Conservation (phyloP, 208 protist genomes). For the Trypanosoma mega region DNA sequence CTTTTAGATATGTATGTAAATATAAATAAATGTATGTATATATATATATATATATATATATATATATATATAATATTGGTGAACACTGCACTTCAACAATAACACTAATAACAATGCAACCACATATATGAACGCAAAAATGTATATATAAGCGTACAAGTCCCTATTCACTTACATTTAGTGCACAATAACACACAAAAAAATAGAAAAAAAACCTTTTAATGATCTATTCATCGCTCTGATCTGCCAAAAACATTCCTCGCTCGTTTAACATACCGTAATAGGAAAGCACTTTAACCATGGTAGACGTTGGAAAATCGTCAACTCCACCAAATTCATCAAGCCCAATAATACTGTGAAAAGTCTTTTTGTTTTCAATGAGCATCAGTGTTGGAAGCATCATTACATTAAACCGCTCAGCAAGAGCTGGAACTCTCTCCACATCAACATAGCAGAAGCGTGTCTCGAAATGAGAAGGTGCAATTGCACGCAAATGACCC, state of each 20-base stretch:
- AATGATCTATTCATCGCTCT: slow-evolving; percentile 51
- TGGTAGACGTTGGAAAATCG: slow-evolving; percentile 80
- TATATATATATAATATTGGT: slow-evolving; percentile 16
- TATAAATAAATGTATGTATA: slow-evolving; percentile 14
- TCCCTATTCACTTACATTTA: slow-evolving; percentile 8
- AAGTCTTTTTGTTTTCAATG: slow-evolving; percentile 86
- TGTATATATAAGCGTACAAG: too few species aligned
- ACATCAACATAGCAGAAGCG: slow-evolving; percentile 88
- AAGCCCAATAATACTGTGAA: slow-evolving; percentile 93
- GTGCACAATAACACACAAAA: neutral
- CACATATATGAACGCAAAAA: too few species aligned
- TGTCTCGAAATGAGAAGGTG: slow-evolving; percentile 83
- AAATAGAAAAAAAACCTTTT: neutral
- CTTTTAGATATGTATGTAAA: slow-evolving; percentile 3
- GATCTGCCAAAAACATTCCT: slow-evolving; percentile 89
- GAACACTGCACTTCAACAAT: neutral
- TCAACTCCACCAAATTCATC: slow-evolving; percentile 91
- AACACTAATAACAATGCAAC: slow-evolving; percentile 1
- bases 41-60: neutral
- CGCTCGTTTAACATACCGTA: slow-evolving; percentile 90
- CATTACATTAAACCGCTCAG: slow-evolving; percentile 88
- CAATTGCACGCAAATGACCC: slow-evolving; percentile 76
- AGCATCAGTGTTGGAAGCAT: slow-evolving; percentile 93
- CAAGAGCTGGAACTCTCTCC: slow-evolving; percentile 82
- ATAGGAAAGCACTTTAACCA: slow-evolving; percentile 59